Evolutionary conservation across 495 filamentous ascomycete species (phyloP).

Genomic region (Aeminium ludgeri): DNA sequence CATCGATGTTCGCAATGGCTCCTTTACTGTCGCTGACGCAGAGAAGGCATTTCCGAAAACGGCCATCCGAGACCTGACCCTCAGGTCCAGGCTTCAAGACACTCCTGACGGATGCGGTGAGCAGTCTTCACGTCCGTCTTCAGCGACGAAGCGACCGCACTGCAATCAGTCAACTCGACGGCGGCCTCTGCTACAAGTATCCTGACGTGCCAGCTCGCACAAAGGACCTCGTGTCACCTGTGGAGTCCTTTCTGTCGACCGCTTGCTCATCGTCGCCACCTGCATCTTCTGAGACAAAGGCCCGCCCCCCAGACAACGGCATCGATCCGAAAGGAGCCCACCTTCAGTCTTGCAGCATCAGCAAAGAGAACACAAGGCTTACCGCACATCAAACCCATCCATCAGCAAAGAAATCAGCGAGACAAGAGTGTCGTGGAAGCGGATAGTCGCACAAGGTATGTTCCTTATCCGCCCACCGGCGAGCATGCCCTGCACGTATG

Average conservation of each 20-base stretch:
- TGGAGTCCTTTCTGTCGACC: constrained; percentile 3
- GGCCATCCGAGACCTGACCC: constrained; percentile 14
- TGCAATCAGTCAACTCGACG: constrained; percentile 6
- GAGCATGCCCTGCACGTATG: constrained; percentile 7
- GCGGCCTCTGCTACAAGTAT: constrained; percentile 1
- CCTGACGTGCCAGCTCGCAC: constrained; percentile 7
- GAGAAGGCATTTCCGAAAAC: constrained; percentile 13
- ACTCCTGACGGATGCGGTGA: constrained; percentile 15
- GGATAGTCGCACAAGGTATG: constrained; percentile 17
- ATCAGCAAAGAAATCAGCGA: constrained; percentile 3
- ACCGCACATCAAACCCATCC: background rate
- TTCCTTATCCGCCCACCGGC: background rate
- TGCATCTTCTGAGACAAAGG: constrained; percentile 11
- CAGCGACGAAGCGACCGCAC: background rate
- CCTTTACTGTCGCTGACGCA: background rate
- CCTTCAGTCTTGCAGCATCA: constrained; percentile 2
- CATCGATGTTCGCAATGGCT: background rate
- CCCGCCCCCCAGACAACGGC: constrained; percentile 5
- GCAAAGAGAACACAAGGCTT: background rate
- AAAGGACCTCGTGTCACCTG: constrained; percentile 15
- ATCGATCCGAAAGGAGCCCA: background rate
- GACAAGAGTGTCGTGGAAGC: constrained; percentile 1
- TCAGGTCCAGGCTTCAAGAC: constrained; percentile 13
- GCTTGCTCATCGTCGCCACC: constrained; percentile 8
- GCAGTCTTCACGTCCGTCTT: constrained; percentile 8